phyloP scores from a whole-genome alignment of 768 basidiomycete species.

The Termitomyces sp. region DNA sequence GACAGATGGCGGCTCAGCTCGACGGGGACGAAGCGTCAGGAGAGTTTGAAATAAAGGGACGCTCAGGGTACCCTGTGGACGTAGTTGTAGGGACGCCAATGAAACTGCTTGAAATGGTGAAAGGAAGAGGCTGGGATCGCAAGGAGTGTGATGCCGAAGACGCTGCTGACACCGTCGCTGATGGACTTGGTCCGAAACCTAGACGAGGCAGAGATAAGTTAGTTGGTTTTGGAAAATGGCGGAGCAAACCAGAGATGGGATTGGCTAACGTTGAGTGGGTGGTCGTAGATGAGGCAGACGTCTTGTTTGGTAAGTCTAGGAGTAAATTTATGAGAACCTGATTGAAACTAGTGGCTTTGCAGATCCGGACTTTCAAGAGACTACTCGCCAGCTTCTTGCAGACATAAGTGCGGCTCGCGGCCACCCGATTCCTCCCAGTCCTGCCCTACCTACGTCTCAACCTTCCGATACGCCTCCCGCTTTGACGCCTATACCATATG shows the following conservation, averaged over 20 bases:
- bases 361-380: conserved; percentile 82
- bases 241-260: conserved; percentile 48
- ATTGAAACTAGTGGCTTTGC: neutral
- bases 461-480: conserved; percentile 11
- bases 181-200: conserved; percentile 14
- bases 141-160: conserved; percentile 21
- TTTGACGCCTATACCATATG: conserved; percentile 21
- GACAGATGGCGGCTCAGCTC: conserved; percentile 40
- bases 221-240: conserved; percentile 35
- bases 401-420: conserved; percentile 64
- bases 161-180: conserved; percentile 18
- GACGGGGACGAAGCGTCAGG: conserved; percentile 16
- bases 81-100: conserved; percentile 59
- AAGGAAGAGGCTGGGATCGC: conserved; percentile 47
- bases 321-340: neutral
- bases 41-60: conserved; percentile 18
- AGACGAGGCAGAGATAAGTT: conserved; percentile 30
- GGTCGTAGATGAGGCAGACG: conserved; percentile 86
- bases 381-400: conserved; percentile 70
- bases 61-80: conserved; percentile 31
- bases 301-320: conserved; percentile 67
- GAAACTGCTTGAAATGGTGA: conserved; percentile 56
- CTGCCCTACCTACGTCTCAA: conserved; percentile 12
- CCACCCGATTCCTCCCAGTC: conserved; percentile 29
- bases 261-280: conserved; percentile 81